phyloP scores from a whole-genome alignment of 495 filamentous ascomycete genomes.

The Tuber brumale region DNA sequence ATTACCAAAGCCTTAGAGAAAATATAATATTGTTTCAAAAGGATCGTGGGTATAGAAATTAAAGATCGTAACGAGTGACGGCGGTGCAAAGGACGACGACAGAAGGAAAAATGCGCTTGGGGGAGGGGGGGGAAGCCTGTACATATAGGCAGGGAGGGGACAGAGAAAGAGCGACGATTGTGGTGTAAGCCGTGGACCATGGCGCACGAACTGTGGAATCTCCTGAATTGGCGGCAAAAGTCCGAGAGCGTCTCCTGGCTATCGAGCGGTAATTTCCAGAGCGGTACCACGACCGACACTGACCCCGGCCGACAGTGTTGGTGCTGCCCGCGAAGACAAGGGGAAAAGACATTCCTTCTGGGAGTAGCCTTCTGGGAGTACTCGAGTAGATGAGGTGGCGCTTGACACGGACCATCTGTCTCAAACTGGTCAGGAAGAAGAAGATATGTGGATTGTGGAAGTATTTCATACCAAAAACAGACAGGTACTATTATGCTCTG shows the following conservation, averaged over 20 bases:
- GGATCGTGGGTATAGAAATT: conserved; percentile 20
- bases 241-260: neutral
- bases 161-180: neutral
- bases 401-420: neutral
- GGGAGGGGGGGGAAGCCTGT: neutral
- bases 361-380: neutral
- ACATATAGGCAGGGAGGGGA: conserved; percentile 26
- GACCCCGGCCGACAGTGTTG: neutral
- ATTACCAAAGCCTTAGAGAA: neutral
- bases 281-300: neutral
- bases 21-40: conserved; percentile 11
- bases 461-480: neutral
- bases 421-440: neutral
- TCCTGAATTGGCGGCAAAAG: neutral
- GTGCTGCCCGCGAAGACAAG: neutral
- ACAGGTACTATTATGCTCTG: neutral
- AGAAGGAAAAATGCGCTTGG: neutral
- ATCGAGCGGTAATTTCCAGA: neutral
- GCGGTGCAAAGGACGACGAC: conserved; percentile 1
- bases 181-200: neutral
- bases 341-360: neutral
- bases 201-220: neutral
- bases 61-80: conserved; percentile 20
- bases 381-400: neutral
- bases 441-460: neutral